A percentile compares a stretch with the other conserved stretches of the same genome.
Conservation (phyloP, 257 asterid genomes). For the Ophiorrhiza pumila region DNA sequence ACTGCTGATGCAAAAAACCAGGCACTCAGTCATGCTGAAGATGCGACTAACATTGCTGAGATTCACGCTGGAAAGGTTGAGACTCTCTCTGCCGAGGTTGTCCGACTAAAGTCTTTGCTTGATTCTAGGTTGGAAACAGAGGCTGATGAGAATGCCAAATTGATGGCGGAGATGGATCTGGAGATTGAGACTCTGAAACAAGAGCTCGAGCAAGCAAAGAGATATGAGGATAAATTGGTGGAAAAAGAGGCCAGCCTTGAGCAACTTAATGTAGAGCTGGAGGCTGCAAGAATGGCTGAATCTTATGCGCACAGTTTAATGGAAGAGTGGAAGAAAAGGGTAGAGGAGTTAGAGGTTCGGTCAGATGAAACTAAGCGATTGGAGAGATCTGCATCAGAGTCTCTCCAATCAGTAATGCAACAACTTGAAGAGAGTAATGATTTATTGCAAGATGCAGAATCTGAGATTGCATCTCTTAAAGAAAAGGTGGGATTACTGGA, state of each 20-base stretch:
- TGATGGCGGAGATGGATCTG: conserved; percentile 50
- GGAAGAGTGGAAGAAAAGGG: conserved; percentile 70
- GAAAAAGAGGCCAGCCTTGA: conserved; percentile 68
- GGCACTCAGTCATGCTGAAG: conserved; percentile 79
- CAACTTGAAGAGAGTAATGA: conserved; percentile 78
- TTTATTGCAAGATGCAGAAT: conserved; percentile 66
- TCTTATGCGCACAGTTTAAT: conserved; percentile 61
- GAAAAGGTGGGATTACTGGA: conserved; percentile 74
- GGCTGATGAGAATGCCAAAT: conserved; percentile 49
- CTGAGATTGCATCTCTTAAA: conserved; percentile 65
- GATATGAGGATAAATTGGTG: conserved; percentile 45
- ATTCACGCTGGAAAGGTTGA: conserved; percentile 63
- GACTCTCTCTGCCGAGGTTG: conserved; percentile 71
- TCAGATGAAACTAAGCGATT: conserved; percentile 70
- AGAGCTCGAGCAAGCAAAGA: conserved; percentile 57
- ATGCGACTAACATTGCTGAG: conserved; percentile 71
- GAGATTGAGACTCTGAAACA: conserved; percentile 60
- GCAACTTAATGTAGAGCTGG: conserved; percentile 80
- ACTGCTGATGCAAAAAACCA: conserved; percentile 65
- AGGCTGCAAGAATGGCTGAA: conserved; percentile 85
- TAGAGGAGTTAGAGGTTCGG: conserved; percentile 52
- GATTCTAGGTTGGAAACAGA: conserved; percentile 53
- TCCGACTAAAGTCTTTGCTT: conserved; percentile 55
- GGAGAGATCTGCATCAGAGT: conserved; percentile 85
- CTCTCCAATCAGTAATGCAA: conserved; percentile 75